These are phyloP conservation scores for Thraustotheca clavata DNA, from an alignment of 352 stramenopile species.

Conservation along the genomic window DNA sequence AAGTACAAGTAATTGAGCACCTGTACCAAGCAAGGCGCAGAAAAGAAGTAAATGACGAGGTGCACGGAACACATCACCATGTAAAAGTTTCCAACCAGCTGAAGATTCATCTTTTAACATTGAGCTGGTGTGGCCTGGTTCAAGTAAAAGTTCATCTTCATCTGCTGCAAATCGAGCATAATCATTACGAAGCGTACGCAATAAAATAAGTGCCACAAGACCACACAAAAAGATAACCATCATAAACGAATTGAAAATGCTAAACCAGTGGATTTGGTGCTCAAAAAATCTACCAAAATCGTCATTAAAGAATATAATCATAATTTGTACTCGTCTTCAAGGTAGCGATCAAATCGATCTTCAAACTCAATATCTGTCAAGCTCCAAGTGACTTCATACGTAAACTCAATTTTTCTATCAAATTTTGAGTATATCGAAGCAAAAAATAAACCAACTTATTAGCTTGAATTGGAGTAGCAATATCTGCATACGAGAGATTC, in stretches of 20 bases:
- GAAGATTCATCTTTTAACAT: slow-evolving; percentile 75
- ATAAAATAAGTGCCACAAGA: slow-evolving; percentile 89
- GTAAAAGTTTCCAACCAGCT: slow-evolving; percentile 94
- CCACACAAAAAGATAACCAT: slow-evolving; percentile 96
- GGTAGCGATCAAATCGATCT: slow-evolving; percentile 95
- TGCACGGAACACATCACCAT: slow-evolving; percentile 92
- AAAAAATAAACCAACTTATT: slow-evolving; percentile 43
- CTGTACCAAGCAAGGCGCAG: slow-evolving; percentile 92
- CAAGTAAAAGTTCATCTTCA: slow-evolving; percentile 78
- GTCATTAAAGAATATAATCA: background rate
- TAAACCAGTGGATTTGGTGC: slow-evolving; percentile 98
- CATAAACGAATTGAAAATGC: slow-evolving; percentile 97
- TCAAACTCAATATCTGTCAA: slow-evolving; percentile 91
- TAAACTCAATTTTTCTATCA: slow-evolving; percentile 85
- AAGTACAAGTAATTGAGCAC: slow-evolving; percentile 92
- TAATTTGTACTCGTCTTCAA: slow-evolving; percentile 89
- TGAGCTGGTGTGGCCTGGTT: slow-evolving; percentile 63
- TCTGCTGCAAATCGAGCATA: slow-evolving; percentile 88
- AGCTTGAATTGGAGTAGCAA: slow-evolving; percentile 71
- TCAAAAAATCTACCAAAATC: slow-evolving; percentile 91
- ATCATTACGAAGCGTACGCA: slow-evolving; percentile 92
- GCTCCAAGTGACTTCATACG: slow-evolving; percentile 90
- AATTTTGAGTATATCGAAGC: background rate
- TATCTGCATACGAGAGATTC: slow-evolving; percentile 93
- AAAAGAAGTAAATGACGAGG: slow-evolving; percentile 91